These are phyloP conservation scores for Artemisia tridentata DNA, from an alignment of 129 eudicot genomes.

Conservation along the genomic window DNA sequence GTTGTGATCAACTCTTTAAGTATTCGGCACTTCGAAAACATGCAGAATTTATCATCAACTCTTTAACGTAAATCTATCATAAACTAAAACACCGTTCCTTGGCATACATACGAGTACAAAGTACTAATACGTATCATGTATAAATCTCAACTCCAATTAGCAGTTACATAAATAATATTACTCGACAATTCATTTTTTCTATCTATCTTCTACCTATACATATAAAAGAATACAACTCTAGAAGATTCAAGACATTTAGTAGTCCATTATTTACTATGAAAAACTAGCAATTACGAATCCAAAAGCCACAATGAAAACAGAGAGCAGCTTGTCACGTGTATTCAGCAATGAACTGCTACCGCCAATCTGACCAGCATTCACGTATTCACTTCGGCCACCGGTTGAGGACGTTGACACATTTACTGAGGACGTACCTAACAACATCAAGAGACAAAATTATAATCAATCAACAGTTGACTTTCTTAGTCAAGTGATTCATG, in stretches of 20 bases:
- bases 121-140: constrained; percentile 11
- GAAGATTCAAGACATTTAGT: constrained; percentile 10
- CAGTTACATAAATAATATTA: constrained; percentile 26
- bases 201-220: constrained; percentile 13
- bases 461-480: background rate
- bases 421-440: constrained; percentile 66
- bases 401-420: constrained; percentile 73
- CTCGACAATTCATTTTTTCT: constrained; percentile 22
- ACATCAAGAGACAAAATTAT: background rate
- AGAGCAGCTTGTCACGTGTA: constrained; percentile 26
- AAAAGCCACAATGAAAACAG: constrained; percentile 27
- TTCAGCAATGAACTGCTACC: constrained; percentile 36
- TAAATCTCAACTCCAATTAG: constrained; percentile 27
- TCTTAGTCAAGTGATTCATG: too few relatives aligned
- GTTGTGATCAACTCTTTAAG: too few relatives aligned
- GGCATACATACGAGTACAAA: background rate
- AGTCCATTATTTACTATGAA: constrained; percentile 16
- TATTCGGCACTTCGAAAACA: too few relatives aligned
- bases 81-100: background rate
- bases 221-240: constrained; percentile 32
- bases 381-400: constrained; percentile 57
- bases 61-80: too few relatives aligned
- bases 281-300: constrained; percentile 18
- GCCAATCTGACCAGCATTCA: constrained; percentile 68
- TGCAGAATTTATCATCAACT: too few relatives aligned